Base-by-base conservation (phyloP, 1,284 basidiomycete species). In the Cystobasidium sp. region DNA sequence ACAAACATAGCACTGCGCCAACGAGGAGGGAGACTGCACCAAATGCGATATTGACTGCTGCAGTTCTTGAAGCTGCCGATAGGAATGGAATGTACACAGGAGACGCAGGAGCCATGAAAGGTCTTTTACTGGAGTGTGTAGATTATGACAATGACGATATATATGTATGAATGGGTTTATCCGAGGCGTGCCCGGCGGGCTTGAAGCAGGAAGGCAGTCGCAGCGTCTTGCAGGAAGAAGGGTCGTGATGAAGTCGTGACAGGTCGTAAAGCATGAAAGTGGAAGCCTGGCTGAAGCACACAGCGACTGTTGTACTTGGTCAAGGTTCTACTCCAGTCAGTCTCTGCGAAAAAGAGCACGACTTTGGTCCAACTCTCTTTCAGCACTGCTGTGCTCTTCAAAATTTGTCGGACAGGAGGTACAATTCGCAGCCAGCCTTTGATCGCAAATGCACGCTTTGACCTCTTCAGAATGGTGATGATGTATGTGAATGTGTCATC, bases 11-110 rank as follows among this genome's bases (percentile, higher is more conserved):
- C 20, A 20, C 52, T 39, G 39, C 10, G 24, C 51, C 70, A 2
- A 66, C 18, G 20, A 65, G 18, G 18, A 73, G 63, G 53, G 55
- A 44, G n/a, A 66, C 37, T 24, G 62, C 62, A 37, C 46, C 52
- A 24, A 66, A 73, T 8, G 63, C 63, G 5, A 73, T 16, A 22
- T 62, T 52, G 24, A 66, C 70, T 22, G 24, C 62, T 47, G 56
- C 24, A 1, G 52, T 59, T 24, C 70, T 44, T 14, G 70, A 58
- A 8, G 8, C n/a, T 3, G 52, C 59, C 41, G 39, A 37, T 8
- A 41, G 37, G 53, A 66, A 66, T 2, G 70, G 62, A 3, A 66
- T 22, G 39, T 73, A 73, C 7, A 41, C 47, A 12, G 64, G 51
- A 9, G 18, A 16, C 20, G 24, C 14, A 6, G 64, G 20, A 43